Base-by-base conservation (phyloP, 352 stramenopile genomes). In the Pythium graminicola region DNA sequence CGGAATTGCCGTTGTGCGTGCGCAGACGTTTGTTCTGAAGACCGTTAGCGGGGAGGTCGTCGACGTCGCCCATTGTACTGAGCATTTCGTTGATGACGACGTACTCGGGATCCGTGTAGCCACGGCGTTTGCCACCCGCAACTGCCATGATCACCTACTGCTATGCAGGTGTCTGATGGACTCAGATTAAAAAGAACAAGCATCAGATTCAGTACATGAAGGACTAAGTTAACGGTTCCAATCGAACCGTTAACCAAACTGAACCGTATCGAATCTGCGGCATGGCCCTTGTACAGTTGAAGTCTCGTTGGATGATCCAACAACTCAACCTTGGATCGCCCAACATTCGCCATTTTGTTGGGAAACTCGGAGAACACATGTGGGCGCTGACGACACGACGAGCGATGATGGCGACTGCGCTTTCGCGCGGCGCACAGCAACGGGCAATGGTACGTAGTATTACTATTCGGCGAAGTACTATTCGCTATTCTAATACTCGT, bases 61-160 rank as follows among this genome's bases (percentile, higher is more conserved):
- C 74, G 41, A 85, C 74, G 47, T 86, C 76, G 49, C 43, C 68
- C 60, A 89, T 81, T 36, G 69, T 81, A 29, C 73, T 76, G 38
- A 86, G 62, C 46, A 89, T 54, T 57, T 85, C 78, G 23, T 80
- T 82, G 46, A 88, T 70, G 20, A 74, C 75, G 14, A 71, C 72
- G 24, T 85, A 78, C 57, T 89, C 76, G 1, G 70, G 75, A 32
- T 89, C 78, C 2, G 70, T 54, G 40, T 69, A 69, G 29, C 41
- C 47, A 10, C 62, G 59, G 17, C 63, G 58, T 49, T 72, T 69
- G 13, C 24, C 22, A 20, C 46, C 26, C 27, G 46, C 39, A 1
- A 57, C 46, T 17, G 46, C 46, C 55, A 62, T 62, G 27, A 24
- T 56, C 16, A 6, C 14, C 35, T 16, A 7, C 6, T 7, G 13